Evolutionary conservation across 345 rosid genomes (phyloP).

Genomic region (Gossypium mustelinum): DNA sequence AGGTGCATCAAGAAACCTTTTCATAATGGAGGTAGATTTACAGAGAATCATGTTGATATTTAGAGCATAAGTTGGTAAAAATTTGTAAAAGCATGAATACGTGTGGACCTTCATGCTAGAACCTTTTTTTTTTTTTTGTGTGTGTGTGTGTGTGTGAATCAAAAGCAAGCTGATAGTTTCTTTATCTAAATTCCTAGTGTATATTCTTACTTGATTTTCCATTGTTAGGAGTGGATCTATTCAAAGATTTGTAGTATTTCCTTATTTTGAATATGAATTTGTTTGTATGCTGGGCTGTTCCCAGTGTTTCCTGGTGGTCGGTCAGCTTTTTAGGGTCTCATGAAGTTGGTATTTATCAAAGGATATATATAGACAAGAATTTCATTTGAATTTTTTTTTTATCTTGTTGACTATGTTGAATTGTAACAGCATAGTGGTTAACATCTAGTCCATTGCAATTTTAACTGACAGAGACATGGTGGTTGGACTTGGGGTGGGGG

Average conservation of each 20-base stretch:
- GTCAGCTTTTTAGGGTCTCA: background rate
- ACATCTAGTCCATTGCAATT: background rate
- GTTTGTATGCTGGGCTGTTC: background rate
- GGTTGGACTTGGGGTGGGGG: conserved; percentile 99
- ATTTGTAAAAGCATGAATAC: background rate
- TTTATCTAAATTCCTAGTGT: background rate
- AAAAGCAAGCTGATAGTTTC: background rate
- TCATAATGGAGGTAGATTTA: background rate
- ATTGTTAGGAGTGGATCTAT: conserved; percentile 3
- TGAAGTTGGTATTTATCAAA: background rate
- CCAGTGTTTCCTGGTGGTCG: background rate
- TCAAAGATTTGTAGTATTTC: background rate
- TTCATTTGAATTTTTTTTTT: background rate
- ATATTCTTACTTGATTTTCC: background rate
- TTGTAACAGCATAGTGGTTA: background rate
- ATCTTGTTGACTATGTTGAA: background rate
- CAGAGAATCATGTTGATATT: conserved; percentile 6
- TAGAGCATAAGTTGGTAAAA: background rate
- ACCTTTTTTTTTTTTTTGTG: background rate
- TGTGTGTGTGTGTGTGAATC: background rate
- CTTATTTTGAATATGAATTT: background rate
- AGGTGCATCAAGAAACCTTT: background rate
- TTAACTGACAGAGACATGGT: conserved; percentile 78
- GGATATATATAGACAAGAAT: background rate
- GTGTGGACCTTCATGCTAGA: background rate